Evolutionary conservation across 1,284 basidiomycete species (phyloP).

Genomic region (Rhodotorula glutinis): DNA sequence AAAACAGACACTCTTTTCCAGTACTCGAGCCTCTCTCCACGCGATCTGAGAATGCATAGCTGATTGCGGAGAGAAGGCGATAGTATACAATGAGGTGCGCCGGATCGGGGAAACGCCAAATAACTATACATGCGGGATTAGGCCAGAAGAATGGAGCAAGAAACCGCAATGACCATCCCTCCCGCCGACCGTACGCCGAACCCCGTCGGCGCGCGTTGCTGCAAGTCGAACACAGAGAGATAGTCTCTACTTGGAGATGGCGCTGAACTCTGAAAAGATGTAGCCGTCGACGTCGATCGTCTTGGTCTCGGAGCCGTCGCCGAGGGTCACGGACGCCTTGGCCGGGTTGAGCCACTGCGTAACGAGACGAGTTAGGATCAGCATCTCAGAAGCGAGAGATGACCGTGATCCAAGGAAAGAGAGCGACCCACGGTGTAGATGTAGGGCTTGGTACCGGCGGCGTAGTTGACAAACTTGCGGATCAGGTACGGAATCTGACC

Average conservation of each 20-base stretch:
- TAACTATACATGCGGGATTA: no score
- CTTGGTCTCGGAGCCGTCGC: slow-evolving; percentile 51
- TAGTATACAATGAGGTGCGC: no score
- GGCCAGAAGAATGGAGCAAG: no score
- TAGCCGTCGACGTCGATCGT: slow-evolving; percentile 60
- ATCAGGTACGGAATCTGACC: slow-evolving; percentile 92
- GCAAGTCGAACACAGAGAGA: neutral
- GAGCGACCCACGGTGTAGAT: slow-evolving; percentile 72
- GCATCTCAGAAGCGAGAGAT: slow-evolving; percentile 19
- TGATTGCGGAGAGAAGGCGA: no score
- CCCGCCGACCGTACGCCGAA: no score
- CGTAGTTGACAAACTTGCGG: slow-evolving; percentile 83
- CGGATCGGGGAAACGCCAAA: no score
- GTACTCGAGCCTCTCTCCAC: no score
- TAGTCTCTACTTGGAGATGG: slow-evolving; percentile 58
- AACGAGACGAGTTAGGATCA: neutral
- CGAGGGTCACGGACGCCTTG: slow-evolving; percentile 60
- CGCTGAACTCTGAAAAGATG: slow-evolving; percentile 85
- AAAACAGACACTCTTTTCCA: no score
- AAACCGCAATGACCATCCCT: no score
- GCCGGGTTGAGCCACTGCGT: slow-evolving; percentile 74
- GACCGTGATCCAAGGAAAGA: slow-evolving; percentile 5
- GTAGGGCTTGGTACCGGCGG: slow-evolving; percentile 85
- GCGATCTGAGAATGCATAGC: no score
- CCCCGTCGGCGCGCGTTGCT: no score